phyloP scores from a whole-genome alignment of 495 filamentous ascomycete genomes.

The Pseudevernia furfuracea region DNA sequence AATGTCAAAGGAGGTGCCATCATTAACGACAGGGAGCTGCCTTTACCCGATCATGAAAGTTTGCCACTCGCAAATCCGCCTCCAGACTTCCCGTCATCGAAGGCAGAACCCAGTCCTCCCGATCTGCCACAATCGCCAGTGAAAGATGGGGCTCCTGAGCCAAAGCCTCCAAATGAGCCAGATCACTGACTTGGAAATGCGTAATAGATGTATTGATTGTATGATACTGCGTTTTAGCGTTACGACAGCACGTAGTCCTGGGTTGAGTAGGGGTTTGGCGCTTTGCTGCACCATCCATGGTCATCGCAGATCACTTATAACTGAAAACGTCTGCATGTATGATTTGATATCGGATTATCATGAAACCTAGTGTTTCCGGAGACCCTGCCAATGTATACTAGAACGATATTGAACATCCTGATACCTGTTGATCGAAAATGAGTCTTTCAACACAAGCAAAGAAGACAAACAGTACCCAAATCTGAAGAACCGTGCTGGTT shows the following conservation, averaged over 20 bases:
- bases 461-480: neutral
- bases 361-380: neutral
- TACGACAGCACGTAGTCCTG: neutral
- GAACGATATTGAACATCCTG: neutral
- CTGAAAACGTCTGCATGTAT: neutral
- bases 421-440: neutral
- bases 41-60: constrained; percentile 4
- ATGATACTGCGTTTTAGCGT: constrained; percentile 1
- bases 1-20: constrained; percentile 15
- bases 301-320: neutral
- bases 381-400: neutral
- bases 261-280: neutral
- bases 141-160: constrained; percentile 2
- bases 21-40: constrained; percentile 5
- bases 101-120: neutral
- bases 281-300: neutral
- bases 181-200: neutral
- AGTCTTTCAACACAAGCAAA: neutral
- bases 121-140: neutral
- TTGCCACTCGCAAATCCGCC: neutral
- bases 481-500: neutral
- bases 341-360: neutral
- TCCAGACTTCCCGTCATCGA: neutral
- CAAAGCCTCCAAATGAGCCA: constrained; percentile 3
- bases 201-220: neutral